Evolutionary conservation across 768 basidiomycete genomes (phyloP).

Genomic region (Calocybe cyanea): DNA sequence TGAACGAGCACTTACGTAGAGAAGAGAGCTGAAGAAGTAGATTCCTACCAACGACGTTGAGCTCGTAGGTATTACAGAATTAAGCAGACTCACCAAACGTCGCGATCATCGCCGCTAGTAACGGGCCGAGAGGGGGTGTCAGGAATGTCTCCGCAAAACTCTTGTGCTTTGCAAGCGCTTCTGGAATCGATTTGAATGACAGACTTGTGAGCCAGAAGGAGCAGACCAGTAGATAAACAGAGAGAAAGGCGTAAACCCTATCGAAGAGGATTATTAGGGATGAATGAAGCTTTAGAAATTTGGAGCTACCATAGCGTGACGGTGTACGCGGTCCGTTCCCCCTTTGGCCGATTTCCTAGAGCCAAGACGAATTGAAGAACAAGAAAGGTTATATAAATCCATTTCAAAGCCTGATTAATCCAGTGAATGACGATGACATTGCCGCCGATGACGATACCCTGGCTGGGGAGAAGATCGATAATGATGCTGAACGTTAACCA

Average conservation of each 20-base stretch:
- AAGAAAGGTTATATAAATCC: conserved; percentile 87
- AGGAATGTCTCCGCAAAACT: conserved; percentile 62
- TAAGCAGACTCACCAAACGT: conserved; percentile 64
- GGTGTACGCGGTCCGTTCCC: conserved; percentile 71
- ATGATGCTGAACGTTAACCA: conserved; percentile 97
- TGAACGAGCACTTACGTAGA: conserved; percentile 59
- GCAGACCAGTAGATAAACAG: conserved; percentile 82
- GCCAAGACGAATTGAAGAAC: conserved; percentile 60
- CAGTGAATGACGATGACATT: conserved; percentile 72
- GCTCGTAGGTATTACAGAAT: neutral
- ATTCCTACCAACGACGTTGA: conserved; percentile 42
- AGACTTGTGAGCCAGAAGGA: conserved; percentile 80
- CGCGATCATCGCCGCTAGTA: conserved; percentile 84
- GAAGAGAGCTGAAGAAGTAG: conserved; percentile 77
- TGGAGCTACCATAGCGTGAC: conserved; percentile 70
- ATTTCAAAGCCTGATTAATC: conserved; percentile 79
- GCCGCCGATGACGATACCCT: conserved; percentile 64
- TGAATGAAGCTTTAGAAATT: conserved; percentile 1
- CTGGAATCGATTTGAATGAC: conserved; percentile 66
- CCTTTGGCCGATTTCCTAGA: conserved; percentile 81
- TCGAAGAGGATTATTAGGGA: neutral
- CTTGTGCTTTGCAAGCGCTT: conserved; percentile 41
- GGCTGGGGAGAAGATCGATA: conserved; percentile 74
- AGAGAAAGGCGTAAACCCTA: conserved; percentile 83
- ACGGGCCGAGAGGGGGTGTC: conserved; percentile 71